These are phyloP conservation scores for Leersia perrieri DNA, from an alignment of 176 grass and related monocot genomes.

Conservation along the genomic window DNA sequence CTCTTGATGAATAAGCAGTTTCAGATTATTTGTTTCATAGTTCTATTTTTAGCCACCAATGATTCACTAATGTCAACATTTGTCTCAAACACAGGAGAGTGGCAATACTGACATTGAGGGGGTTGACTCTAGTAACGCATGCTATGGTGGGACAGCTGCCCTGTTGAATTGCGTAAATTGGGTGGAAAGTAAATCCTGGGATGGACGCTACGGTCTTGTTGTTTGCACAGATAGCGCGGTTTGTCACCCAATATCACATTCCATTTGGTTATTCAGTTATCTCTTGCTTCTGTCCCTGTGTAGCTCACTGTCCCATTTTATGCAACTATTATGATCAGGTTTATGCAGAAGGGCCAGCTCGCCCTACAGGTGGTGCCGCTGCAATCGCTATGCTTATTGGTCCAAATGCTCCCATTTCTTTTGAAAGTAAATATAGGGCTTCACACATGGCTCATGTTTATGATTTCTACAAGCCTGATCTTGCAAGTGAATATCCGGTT, in stretches of 20 bases:
- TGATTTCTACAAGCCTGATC: slow-evolving; percentile 97
- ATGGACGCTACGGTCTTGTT: slow-evolving; percentile 89
- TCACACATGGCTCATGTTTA: slow-evolving; percentile 96
- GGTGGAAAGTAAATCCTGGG: slow-evolving; percentile 96
- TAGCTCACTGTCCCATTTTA: not conserved
- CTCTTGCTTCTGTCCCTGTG: slow-evolving; percentile 9
- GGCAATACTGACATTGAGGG: slow-evolving; percentile 95
- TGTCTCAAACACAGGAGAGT: slow-evolving; percentile 58
- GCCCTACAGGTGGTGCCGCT: slow-evolving; percentile 87
- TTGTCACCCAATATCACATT: slow-evolving; percentile 18
- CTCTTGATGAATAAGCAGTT: not conserved
- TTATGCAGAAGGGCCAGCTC: slow-evolving; percentile 89
- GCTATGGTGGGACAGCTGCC: slow-evolving; percentile 94
- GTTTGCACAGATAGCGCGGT: slow-evolving; percentile 98
- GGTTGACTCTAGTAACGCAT: slow-evolving; percentile 92
- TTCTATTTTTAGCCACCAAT: slow-evolving; percentile 2
- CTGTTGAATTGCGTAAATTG: slow-evolving; percentile 94
- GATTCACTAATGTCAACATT: not conserved
- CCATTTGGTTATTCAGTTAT: not conserved
- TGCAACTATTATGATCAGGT: slow-evolving; percentile 54
- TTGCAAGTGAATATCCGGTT: slow-evolving; percentile 98
- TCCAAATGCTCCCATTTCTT: slow-evolving; percentile 87
- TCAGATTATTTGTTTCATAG: not conserved
- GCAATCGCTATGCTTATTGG: slow-evolving; percentile 97
- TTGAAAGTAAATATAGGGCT: slow-evolving; percentile 91